These are phyloP conservation scores for Eucommia ulmoides DNA, from an alignment of 257 asterid species.

Conservation along the genomic window DNA sequence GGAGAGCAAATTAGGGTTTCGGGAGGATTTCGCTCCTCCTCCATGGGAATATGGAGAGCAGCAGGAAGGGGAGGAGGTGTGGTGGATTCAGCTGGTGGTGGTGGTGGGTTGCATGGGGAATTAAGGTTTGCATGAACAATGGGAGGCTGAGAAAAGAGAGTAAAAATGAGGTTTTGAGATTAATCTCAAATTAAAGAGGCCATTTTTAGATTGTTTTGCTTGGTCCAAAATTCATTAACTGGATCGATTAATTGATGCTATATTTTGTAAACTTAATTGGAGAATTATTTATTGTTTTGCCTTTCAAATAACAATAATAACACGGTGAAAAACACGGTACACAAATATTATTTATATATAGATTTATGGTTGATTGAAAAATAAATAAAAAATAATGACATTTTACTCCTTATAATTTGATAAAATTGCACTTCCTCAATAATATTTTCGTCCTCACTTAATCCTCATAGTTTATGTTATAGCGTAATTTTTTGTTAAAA, in stretches of 20 bases:
- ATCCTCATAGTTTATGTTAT: no score
- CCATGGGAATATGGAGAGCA: background rate
- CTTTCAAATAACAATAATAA: no score
- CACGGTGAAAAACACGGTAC: no score
- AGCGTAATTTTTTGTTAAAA: no score
- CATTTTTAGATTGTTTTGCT: background rate
- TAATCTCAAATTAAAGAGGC: background rate
- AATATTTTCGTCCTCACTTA: no score
- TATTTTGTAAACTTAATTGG: background rate
- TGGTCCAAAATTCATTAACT: background rate
- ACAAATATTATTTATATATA: no score
- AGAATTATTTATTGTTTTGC: no score
- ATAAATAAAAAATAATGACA: no score
- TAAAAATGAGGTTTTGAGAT: background rate
- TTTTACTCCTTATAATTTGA: no score
- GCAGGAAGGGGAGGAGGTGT: background rate
- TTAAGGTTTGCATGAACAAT: background rate
- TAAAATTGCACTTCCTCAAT: no score
- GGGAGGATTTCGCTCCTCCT: background rate
- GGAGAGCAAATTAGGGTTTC: background rate
- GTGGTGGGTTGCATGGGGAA: no score
- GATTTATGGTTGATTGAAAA: background rate
- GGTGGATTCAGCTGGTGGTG: background rate
- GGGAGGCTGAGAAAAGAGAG: background rate
- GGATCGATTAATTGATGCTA: no score